Conservation (phyloP, 1,284 basidiomycete genomes). For the Sanguinoderma infundibulare region DNA sequence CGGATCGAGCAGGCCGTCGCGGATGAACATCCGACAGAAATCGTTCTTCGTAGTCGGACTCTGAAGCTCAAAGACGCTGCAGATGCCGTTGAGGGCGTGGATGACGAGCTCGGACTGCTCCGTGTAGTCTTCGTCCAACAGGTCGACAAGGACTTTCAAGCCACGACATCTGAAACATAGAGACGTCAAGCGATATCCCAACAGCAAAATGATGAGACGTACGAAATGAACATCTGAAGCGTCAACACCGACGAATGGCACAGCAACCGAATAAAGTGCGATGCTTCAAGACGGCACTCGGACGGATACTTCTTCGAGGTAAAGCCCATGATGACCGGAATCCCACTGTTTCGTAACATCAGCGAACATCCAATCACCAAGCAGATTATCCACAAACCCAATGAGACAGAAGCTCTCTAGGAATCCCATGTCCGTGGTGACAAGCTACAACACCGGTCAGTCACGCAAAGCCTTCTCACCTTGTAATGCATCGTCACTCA, state of each 20-base stretch:
- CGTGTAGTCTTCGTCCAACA: constrained; percentile 94
- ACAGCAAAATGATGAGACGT: constrained; percentile 37
- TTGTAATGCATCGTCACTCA: constrained; percentile 40
- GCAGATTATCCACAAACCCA: constrained; percentile 55
- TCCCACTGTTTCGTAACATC: constrained; percentile 57
- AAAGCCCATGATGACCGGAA: constrained; percentile 92
- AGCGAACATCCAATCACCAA: not conserved
- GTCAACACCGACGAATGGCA: constrained; percentile 94
- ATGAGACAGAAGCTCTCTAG: constrained; percentile 96
- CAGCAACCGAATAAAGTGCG: constrained; percentile 90
- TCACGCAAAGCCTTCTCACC: not conserved
- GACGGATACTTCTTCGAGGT: constrained; percentile 94
- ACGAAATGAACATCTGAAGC: constrained; percentile 98
- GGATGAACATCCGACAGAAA: constrained; percentile 97
- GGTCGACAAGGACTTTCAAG: constrained; percentile 91
- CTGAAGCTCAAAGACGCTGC: constrained; percentile 93
- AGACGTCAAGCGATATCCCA: constrained; percentile 2
- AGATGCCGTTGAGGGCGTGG: constrained; percentile 93
- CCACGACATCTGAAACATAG: constrained; percentile 79
- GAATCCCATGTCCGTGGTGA: constrained; percentile 83
- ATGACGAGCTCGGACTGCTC: constrained; percentile 91
- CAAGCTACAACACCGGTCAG: constrained; percentile 61
- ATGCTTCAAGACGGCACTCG: constrained; percentile 94
- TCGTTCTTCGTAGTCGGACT: constrained; percentile 97
- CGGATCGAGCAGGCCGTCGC: constrained; percentile 93